phyloP scores from a whole-genome alignment of 179 eudicot genomes.

The Heliamphora ciliata region DNA sequence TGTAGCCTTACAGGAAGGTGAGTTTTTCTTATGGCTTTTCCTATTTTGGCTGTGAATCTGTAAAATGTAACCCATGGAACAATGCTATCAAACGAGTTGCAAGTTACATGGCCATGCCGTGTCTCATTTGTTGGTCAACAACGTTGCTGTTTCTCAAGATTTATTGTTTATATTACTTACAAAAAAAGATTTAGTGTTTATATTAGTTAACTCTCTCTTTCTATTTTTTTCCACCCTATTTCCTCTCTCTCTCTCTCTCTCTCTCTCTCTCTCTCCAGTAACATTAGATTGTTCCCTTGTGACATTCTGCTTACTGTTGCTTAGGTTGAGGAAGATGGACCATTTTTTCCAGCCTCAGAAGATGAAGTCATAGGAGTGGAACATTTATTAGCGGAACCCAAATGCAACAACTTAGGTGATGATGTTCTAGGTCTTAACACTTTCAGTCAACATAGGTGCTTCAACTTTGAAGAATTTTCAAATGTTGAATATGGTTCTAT shows the following conservation, averaged over 20 bases:
- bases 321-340: slow-evolving; percentile 22
- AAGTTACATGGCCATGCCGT: neutral
- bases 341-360: slow-evolving; percentile 20
- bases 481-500: slow-evolving; percentile 11
- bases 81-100: neutral
- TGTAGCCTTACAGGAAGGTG: neutral
- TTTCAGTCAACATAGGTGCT: slow-evolving; percentile 18
- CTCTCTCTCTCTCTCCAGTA: no score
- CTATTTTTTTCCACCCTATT: no score
- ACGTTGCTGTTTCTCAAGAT: no score
- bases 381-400: slow-evolving; percentile 22
- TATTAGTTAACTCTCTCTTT: no score
- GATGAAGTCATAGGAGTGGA: slow-evolving; percentile 23
- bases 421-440: slow-evolving; percentile 19
- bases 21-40: neutral
- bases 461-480: slow-evolving; percentile 17
- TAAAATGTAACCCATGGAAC: neutral
- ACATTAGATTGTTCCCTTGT: neutral
- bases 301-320: slow-evolving; percentile 7
- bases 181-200: no score
- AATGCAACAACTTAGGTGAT: slow-evolving; percentile 16
- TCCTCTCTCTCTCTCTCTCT: no score
- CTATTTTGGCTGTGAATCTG: neutral
- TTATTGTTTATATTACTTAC: no score
- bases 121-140: neutral